Evolutionary conservation across 2,329 filamentous ascomycete genomes (phyloP), one percentile per base, ranked within the genome.

Genomic region (Pleurostoma richardsiae): DNA sequence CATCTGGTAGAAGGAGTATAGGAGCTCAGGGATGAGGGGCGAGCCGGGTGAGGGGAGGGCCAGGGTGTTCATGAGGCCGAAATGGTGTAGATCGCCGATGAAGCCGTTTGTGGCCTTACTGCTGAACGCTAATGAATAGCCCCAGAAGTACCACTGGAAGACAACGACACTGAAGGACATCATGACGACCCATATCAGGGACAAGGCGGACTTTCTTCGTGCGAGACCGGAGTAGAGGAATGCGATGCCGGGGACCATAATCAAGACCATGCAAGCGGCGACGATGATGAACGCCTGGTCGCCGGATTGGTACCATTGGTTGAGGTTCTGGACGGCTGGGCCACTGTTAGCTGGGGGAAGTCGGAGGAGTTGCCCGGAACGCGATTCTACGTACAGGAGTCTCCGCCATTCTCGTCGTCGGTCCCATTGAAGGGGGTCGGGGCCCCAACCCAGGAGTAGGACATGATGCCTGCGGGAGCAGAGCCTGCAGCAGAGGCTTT

Each of bases 71-170:
- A 82, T 85, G 58, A 99, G 77, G 51, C 90, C 94, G 59, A 97
- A 96, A 67, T 95, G 88, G 57, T 84, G 79, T 47, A 99, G 72
- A 65, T 97, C 83, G 46, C 94, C 94, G 62, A 99, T 97, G 72
- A 88, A 97, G 45, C 88, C 86, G 70, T 88, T 96, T 56, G 81
- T 90, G 4, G 85, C 88, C 10, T 82, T 83, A 40, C 80, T 76
- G 61, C 88, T 94, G 70, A 97, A 96, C 44, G 92, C 91, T 51
- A 99, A 77, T 10, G 92, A 96, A 69, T 96, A 99, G 36, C 94
- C 94, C 92, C 94, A 97, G 68, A 99, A 96, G 63, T 96, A 97
- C 94, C 94, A 99, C 73, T 99, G 94, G 74, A 99, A 96, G 47
- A 88, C 86, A 65, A 96, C 79, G 63, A 97, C 84, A 42, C 88